phyloP scores from a whole-genome alignment of 306 rosid species.

The Cicer judaicum region DNA sequence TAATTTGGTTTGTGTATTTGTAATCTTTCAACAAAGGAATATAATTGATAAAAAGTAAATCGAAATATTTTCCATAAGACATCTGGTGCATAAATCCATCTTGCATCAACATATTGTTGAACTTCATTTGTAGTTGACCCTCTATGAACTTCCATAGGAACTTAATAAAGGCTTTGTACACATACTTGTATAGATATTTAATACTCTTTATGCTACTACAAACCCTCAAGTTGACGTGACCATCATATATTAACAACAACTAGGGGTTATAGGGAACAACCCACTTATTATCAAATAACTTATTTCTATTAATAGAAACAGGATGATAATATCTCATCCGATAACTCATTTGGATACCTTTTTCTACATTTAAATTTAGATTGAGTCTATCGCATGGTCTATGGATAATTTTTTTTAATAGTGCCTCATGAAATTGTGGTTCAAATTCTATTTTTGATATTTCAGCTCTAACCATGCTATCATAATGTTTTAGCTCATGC shows the following conservation, averaged over 20 bases:
- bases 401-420: neutral
- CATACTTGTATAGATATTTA: too few relatives aligned
- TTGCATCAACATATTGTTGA: neutral
- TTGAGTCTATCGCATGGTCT: neutral
- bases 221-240: too few relatives aligned
- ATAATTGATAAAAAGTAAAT: neutral
- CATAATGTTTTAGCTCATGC: neutral
- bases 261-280: too few relatives aligned
- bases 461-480: neutral
- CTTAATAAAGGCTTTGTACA: neutral
- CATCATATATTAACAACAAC: too few relatives aligned
- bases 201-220: too few relatives aligned
- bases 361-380: neutral
- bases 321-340: neutral
- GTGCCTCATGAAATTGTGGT: neutral
- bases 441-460: neutral
- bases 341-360: neutral
- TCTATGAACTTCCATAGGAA: neutral
- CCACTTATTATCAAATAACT: too few relatives aligned
- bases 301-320: neutral
- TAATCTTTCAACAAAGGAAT: neutral
- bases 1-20: neutral
- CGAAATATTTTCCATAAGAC: neutral
- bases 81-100: neutral
- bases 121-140: neutral